These are phyloP conservation scores for Emergomyces orientalis DNA, from an alignment of 2,329 filamentous ascomycete genomes.

Conservation along the genomic window DNA sequence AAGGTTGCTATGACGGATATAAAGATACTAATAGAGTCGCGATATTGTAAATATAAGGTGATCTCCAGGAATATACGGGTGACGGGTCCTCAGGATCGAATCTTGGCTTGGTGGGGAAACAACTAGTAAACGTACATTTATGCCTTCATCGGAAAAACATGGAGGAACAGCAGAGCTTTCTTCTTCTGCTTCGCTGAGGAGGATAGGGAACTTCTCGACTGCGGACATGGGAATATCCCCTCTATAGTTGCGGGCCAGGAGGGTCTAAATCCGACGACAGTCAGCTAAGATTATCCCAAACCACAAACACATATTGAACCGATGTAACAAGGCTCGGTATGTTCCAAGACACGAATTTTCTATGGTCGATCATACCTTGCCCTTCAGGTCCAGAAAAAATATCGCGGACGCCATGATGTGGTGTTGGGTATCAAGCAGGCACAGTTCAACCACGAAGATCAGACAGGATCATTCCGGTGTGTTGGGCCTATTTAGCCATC, in stretches of 20 bases:
- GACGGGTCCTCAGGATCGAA: slow-evolving; percentile 3
- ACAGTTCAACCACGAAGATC: slow-evolving; percentile 8
- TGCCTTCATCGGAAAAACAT: slow-evolving; percentile 96
- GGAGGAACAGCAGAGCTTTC: slow-evolving; percentile 94
- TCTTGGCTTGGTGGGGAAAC: slow-evolving; percentile 5
- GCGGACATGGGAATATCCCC: slow-evolving; percentile 99
- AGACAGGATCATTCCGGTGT: slow-evolving; percentile 5
- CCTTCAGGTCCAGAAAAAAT: slow-evolving; percentile 99
- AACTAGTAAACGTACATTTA: slow-evolving; percentile 61
- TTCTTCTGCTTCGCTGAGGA: slow-evolving; percentile 97
- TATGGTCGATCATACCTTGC: slow-evolving; percentile 62
- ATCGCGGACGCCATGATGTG: slow-evolving; percentile 83
- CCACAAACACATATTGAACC: not conserved
- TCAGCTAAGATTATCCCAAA: slow-evolving; percentile 12
- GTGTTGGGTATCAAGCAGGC: slow-evolving; percentile 6
- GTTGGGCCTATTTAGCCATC: slow-evolving; percentile 5
- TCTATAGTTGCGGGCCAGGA: slow-evolving; percentile 94
- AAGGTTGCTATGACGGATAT: slow-evolving; percentile 98
- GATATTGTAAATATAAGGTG: slow-evolving; percentile 14
- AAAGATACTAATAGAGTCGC: slow-evolving; percentile 63
- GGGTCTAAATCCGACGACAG: slow-evolving; percentile 55
- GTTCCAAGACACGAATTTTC: not conserved
- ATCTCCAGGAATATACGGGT: slow-evolving; percentile 4
- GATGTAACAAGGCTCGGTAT: not conserved
- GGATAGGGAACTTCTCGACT: slow-evolving; percentile 92